Percentiles rank a stretch among this genome's conserved stretches.
Conservation (phyloP, 306 rosid genomes). For the Sophora flavescens region DNA sequence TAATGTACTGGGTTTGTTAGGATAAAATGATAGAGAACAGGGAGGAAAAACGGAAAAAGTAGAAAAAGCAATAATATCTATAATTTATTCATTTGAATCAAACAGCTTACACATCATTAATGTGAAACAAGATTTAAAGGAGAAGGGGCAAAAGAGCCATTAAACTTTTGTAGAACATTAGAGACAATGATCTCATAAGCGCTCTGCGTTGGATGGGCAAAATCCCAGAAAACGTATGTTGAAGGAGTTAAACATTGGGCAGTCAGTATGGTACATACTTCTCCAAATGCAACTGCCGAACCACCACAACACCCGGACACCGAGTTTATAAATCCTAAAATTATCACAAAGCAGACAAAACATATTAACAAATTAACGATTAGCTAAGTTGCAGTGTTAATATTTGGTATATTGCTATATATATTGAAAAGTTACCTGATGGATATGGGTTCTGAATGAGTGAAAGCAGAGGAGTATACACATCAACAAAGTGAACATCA, state of each 20-base stretch:
- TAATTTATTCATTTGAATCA: background rate
- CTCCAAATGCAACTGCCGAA: conserved; percentile 20
- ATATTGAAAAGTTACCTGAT: too few species aligned
- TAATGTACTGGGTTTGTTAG: too few species aligned
- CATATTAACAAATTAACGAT: too few species aligned
- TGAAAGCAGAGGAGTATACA: conserved; percentile 41
- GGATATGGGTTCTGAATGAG: conserved; percentile 46
- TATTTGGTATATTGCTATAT: too few species aligned
- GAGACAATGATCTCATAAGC: conserved; percentile 40
- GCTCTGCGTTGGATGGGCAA: conserved; percentile 53
- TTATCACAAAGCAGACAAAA: background rate
- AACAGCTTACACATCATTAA: background rate
- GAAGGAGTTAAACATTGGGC: conserved; percentile 35
- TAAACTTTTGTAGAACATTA: background rate
- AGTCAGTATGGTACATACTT: background rate
- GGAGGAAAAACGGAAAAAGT: too few species aligned
- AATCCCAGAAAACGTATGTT: conserved; percentile 50
- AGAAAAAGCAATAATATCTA: too few species aligned
- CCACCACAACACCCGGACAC: conserved; percentile 54
- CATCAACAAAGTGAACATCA: conserved; percentile 46
- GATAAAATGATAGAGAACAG: too few species aligned
- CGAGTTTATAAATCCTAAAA: conserved; percentile 50
- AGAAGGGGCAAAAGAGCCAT: background rate
- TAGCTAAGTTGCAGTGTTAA: too few species aligned
- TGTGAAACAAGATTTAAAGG: background rate